A percentile compares a stretch with the other conserved stretches of the same genome.
Evolutionary conservation across 495 filamentous ascomycete genomes (phyloP).

Genomic region (Trypethelium eluteriae): DNA sequence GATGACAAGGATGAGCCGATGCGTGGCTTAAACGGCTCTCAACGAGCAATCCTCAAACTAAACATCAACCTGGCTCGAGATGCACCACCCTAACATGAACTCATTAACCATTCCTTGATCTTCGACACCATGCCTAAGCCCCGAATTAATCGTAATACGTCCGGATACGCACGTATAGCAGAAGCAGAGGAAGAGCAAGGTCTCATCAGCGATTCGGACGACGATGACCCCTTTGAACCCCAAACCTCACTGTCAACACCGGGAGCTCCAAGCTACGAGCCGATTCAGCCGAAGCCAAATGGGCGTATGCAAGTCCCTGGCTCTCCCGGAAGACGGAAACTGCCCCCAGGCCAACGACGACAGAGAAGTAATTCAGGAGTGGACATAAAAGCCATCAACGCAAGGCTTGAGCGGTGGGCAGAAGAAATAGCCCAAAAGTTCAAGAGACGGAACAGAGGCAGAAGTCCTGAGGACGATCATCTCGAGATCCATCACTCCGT

Average conservation of each 20-base stretch:
- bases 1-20: constrained; percentile 1
- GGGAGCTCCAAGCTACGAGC: constrained; percentile 58
- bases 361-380: constrained; percentile 77
- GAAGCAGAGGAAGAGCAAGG: constrained; percentile 72
- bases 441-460: constrained; percentile 73
- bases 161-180: constrained; percentile 84
- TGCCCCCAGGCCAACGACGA: constrained; percentile 44
- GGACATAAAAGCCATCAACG: constrained; percentile 98
- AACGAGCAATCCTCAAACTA: background rate
- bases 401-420: constrained; percentile 90
- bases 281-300: constrained; percentile 55
- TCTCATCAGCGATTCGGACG: constrained; percentile 61
- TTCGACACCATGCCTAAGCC: background rate
- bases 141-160: constrained; percentile 42
- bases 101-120: background rate
- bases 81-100: no score
- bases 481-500: constrained; percentile 97
- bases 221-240: constrained; percentile 29
- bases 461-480: constrained; percentile 68
- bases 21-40: background rate
- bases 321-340: constrained; percentile 38
- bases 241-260: constrained; percentile 54
- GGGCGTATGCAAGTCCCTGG: constrained; percentile 51
- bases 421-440: constrained; percentile 97
- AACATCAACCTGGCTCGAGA: background rate